phyloP scores from a whole-genome alignment of 1,139 yeast species.

The Protomyces gravidus region DNA sequence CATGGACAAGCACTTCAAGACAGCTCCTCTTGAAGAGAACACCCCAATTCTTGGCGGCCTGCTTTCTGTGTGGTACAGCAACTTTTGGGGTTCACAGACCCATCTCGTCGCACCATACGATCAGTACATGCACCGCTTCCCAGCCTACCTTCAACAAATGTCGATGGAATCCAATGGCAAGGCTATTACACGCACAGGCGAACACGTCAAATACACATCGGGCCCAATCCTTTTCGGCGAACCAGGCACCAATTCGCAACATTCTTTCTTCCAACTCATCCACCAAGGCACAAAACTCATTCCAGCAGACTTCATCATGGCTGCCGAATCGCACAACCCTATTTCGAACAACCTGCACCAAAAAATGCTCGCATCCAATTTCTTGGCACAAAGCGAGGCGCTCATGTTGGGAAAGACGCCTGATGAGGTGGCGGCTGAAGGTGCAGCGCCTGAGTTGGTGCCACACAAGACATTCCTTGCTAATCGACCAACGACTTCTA shows the following conservation, averaged over 20 bases:
- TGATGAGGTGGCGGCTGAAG: conserved; percentile 80
- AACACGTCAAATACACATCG: conserved; percentile 87
- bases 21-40: conserved; percentile 81
- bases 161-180: conserved; percentile 99
- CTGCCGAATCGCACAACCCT: conserved; percentile 98
- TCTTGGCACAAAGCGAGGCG: conserved; percentile 97
- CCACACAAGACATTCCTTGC: conserved; percentile 97
- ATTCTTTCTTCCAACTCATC: conserved; percentile 97
- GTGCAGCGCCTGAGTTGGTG: conserved; percentile 67
- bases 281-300: conserved; percentile 98
- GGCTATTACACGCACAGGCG: conserved; percentile 87
- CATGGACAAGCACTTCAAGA: conserved; percentile 80
- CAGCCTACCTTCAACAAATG: conserved; percentile 96
- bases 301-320: conserved; percentile 92
- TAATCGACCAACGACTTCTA: conserved; percentile 98
- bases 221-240: conserved; percentile 96
- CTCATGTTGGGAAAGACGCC: conserved; percentile 92
- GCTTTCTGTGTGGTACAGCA: conserved; percentile 94
- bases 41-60: conserved; percentile 92
- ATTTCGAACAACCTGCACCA: conserved; percentile 91
- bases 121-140: conserved; percentile 97
- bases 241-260: conserved; percentile 98
- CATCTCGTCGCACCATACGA: conserved; percentile 97
- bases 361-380: conserved; percentile 95
- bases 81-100: conserved; percentile 96